A percentile compares a stretch with the other conserved stretches of the same genome.
phyloP scores from a whole-genome alignment of 228 moss, liverwort and hornwort genomes.

The Sphagnum fallax region DNA sequence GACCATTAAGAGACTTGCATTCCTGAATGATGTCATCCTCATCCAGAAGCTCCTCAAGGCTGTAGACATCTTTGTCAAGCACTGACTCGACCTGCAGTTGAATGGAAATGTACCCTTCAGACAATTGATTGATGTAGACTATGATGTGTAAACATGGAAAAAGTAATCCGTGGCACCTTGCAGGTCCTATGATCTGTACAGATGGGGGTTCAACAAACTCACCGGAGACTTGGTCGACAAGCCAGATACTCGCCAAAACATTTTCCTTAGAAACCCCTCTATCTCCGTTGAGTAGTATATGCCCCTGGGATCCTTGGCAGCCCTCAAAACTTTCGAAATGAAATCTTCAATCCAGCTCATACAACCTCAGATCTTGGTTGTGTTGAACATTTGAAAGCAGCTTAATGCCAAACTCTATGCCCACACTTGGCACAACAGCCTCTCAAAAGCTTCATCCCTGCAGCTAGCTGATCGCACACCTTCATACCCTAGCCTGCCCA shows the following conservation, averaged over 20 bases:
- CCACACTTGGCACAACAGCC: constrained; percentile 11
- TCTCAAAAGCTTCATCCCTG: too few relatives aligned
- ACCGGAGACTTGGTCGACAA: constrained; percentile 52
- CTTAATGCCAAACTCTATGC: constrained; percentile 22
- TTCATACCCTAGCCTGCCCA: too few relatives aligned
- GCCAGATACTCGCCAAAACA: constrained; percentile 62
- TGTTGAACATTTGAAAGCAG: constrained; percentile 15
- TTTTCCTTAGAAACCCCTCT: constrained; percentile 44
- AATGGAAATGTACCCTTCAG: too few relatives aligned
- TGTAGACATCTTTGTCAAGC: constrained; percentile 51
- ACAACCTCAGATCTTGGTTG: background rate
- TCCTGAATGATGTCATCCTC: constrained; percentile 63
- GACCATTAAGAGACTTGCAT: constrained; percentile 53
- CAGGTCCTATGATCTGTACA: background rate
- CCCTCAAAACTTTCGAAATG: too few relatives aligned
- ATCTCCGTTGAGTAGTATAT: constrained; percentile 9
- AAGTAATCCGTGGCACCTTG: too few relatives aligned
- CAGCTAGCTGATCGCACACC: too few relatives aligned
- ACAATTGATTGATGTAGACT: too few relatives aligned
- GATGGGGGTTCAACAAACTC: constrained; percentile 10
- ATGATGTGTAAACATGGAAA: too few relatives aligned
- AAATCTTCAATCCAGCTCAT: too few relatives aligned
- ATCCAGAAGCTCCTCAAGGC: constrained; percentile 56
- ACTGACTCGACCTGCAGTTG: constrained; percentile 40
- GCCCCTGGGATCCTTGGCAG: too few relatives aligned